These are phyloP conservation scores for Phytophthora cactorum DNA, from an alignment of 352 stramenopile genomes.

Conservation along the genomic window DNA sequence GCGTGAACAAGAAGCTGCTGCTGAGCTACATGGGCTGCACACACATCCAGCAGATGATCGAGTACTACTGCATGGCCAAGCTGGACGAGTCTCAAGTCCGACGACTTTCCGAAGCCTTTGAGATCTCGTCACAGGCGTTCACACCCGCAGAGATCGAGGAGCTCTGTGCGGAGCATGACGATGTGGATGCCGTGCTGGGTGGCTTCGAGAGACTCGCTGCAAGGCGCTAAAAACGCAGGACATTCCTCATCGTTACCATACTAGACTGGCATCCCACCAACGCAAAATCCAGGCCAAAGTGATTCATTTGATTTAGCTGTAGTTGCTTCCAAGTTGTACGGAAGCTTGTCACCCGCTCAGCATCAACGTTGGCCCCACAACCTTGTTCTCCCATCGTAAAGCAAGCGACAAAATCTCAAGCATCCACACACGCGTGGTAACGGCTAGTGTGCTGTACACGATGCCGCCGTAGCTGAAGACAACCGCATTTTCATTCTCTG, in stretches of 20 bases:
- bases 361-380: slow-evolving; percentile 51
- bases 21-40: slow-evolving; percentile 62
- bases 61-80: slow-evolving; percentile 62
- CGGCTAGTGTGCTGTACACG: slow-evolving; percentile 44
- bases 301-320: background rate
- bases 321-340: background rate
- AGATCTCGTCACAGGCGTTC: slow-evolving; percentile 6
- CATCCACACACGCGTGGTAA: slow-evolving; percentile 62
- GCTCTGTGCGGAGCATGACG: slow-evolving; percentile 56
- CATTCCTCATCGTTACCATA: too few relatives aligned
- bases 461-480: slow-evolving; percentile 61
- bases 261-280: too few relatives aligned
- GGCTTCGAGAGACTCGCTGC: slow-evolving; percentile 13
- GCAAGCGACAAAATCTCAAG: slow-evolving; percentile 69
- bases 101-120: too few relatives aligned
- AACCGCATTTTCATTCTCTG: slow-evolving; percentile 34
- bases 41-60: slow-evolving; percentile 66
- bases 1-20: slow-evolving; percentile 89
- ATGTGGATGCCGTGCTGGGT: slow-evolving; percentile 48
- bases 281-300: too few relatives aligned
- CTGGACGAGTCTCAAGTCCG: slow-evolving; percentile 17
- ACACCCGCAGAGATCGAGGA: slow-evolving; percentile 64
- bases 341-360: slow-evolving; percentile 14
- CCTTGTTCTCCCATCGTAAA: slow-evolving; percentile 60
- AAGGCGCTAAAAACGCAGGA: too few relatives aligned